phyloP scores from a whole-genome alignment of 179 eudicot species.

The Nepenthes alata region DNA sequence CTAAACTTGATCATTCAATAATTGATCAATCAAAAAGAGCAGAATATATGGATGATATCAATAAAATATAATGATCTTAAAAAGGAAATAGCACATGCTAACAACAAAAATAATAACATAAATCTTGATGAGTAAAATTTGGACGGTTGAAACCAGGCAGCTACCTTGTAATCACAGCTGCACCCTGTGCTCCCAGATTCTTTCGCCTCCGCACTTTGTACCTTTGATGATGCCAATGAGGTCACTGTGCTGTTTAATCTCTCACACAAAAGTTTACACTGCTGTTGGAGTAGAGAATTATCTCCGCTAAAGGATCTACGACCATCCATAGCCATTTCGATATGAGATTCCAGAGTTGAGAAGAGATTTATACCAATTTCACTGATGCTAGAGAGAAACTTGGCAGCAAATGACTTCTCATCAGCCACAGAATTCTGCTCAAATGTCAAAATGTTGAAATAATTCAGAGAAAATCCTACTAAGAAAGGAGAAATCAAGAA shows the following conservation, averaged over 20 bases:
- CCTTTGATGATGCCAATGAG: conserved; percentile 26
- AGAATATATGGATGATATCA: conserved; percentile 3
- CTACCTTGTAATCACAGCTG: conserved; percentile 55
- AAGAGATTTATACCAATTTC: conserved; percentile 61
- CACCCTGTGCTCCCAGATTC: conserved; percentile 8
- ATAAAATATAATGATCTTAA: conserved; percentile 12
- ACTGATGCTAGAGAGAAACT: conserved; percentile 42
- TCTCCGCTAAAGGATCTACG: conserved; percentile 18
- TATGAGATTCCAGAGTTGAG: conserved; percentile 54
- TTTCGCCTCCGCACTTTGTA: conserved; percentile 16
- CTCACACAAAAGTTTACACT: conserved; percentile 39
- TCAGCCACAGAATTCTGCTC: conserved; percentile 49
- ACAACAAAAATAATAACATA: conserved; percentile 25
- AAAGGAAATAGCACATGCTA: conserved; percentile 26
- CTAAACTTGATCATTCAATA: not conserved
- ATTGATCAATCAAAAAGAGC: not conserved
- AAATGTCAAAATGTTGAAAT: conserved; percentile 1
- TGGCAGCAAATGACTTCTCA: conserved; percentile 51
- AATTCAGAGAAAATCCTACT: not conserved
- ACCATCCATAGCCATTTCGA: conserved; percentile 28
- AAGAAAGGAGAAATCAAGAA: conserved; percentile 3
- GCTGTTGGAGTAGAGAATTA: conserved; percentile 30
- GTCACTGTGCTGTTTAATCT: conserved; percentile 32
- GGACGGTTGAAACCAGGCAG: conserved; percentile 34
- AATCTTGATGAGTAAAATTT: conserved; percentile 31